Evolutionary conservation across 2,329 filamentous ascomycete genomes (phyloP).

Genomic region (Ophiocordyceps polyrhachis-furcata): DNA sequence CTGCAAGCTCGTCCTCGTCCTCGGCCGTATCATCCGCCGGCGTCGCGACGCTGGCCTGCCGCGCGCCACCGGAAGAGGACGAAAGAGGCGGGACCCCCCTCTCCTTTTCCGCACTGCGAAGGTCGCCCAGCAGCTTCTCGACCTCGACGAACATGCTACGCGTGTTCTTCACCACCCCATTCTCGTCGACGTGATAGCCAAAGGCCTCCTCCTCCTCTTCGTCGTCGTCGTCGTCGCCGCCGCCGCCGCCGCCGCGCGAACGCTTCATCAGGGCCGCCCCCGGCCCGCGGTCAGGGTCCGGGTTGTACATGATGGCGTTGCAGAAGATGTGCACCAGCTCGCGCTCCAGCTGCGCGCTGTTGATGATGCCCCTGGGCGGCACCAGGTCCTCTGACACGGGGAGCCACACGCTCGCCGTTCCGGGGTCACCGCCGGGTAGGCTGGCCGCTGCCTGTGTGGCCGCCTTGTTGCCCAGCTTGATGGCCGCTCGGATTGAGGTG

Average conservation of each 20-base stretch:
- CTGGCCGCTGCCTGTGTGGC: constrained; percentile 40
- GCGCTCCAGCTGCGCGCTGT: constrained; percentile 78
- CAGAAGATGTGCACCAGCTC: constrained; percentile 94
- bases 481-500: constrained; percentile 57
- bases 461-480: constrained; percentile 52
- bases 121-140: constrained; percentile 56
- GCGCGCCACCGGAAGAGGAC: constrained; percentile 5
- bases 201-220: constrained; percentile 24
- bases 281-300: constrained; percentile 55
- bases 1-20: constrained; percentile 28
- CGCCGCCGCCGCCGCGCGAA: constrained; percentile 14
- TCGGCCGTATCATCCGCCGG: constrained; percentile 27
- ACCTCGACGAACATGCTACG: constrained; percentile 80
- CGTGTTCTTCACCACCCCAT: constrained; percentile 74
- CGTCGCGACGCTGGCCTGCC: constrained; percentile 19
- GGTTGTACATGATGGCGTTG: constrained; percentile 97
- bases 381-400: constrained; percentile 59
- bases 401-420: constrained; percentile 39
- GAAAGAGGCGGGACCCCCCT: constrained; percentile 17
- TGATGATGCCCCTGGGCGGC: constrained; percentile 79
- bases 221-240: constrained; percentile 6
- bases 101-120: constrained; percentile 54
- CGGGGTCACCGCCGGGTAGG: constrained; percentile 40
- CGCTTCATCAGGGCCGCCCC: constrained; percentile 39
- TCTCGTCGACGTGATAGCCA: constrained; percentile 56